Base-by-base conservation (phyloP, 805 yeast genomes). In the Starmerella gropengiesseri region DNA sequence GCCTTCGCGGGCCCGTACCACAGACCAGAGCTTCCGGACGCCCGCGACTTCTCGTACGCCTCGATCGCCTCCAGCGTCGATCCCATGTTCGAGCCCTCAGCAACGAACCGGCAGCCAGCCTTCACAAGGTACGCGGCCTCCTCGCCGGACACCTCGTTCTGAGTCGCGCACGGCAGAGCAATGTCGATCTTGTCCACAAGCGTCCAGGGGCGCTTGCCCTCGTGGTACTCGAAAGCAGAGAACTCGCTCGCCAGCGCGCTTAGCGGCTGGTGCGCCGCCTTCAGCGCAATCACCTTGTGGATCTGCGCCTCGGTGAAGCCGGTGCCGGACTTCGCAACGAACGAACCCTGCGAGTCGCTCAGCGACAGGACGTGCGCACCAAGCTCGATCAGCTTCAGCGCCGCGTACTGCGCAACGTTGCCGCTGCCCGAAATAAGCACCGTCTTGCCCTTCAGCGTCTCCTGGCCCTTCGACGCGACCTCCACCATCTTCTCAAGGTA, bases 1-100 rank as follows among this genome's bases (percentile, higher is more conserved):
- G 96, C 96, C 77, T 89, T 89, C 70, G 96, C 97, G 64, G 96
- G 96, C 60, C 94, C 97, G 70, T 87, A 89, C 98, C 98, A 89
- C 68, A 86, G 83, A 22, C 48, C 48, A 12, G 23, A 9, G 36
- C 59, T 53, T 26, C 47, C 49, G 38, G 58, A 51, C 23, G 49
- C 40, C 31, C 71, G 63, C 56, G 65, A 66, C 45, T 70, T 54
- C 76, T 89, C 98, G 59, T 87, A 89, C 50, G 83, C 86, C 55
- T 80, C 85, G 56, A 89, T 85, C 56, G 98, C 98, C 66, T 89
- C 97, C 69, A 82, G 81, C 57, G 96, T 87, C 56, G 94, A 89
- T 63, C 98, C 97, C 98, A 89, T 89, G 74, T 89, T 89, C 62
- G 97, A 89, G 64, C 98, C 98, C 76, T 89, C 98, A 57, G 98